Conservation (phyloP, 331 rosid genomes). For the Malus hybrid region DNA sequence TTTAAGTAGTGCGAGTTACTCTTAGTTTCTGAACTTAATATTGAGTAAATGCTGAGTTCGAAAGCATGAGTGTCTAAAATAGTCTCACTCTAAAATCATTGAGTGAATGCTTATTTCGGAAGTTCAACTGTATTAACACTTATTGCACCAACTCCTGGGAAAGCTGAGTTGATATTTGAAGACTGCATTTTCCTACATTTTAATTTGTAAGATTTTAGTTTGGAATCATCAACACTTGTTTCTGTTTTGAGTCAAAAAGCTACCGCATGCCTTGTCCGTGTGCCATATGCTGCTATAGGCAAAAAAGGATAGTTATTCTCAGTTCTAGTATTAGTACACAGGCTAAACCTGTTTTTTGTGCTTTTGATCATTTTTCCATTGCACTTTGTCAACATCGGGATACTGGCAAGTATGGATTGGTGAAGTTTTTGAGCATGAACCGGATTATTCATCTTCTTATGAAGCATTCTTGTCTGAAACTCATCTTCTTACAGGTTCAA, state of each 20-base stretch:
- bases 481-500: constrained; percentile 57
- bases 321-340: too few relatives aligned
- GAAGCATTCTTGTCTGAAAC: constrained; percentile 18
- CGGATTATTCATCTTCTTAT: constrained; percentile 3
- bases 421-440: neutral
- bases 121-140: neutral
- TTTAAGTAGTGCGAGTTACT: too few relatives aligned
- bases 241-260: too few relatives aligned
- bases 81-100: neutral
- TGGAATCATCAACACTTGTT: neutral
- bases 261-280: too few relatives aligned
- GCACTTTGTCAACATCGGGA: neutral
- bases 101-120: neutral
- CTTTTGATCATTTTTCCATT: too few relatives aligned
- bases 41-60: too few relatives aligned
- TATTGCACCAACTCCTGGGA: neutral
- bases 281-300: too few relatives aligned
- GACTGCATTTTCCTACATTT: too few relatives aligned
- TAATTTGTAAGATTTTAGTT: neutral
- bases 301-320: too few relatives aligned
- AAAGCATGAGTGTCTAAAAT: neutral
- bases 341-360: too few relatives aligned
- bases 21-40: too few relatives aligned
- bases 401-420: neutral
- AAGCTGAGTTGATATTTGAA: neutral